phyloP scores from a whole-genome alignment of 495 filamentous ascomycete genomes.

The Bombardia bombarda region DNA sequence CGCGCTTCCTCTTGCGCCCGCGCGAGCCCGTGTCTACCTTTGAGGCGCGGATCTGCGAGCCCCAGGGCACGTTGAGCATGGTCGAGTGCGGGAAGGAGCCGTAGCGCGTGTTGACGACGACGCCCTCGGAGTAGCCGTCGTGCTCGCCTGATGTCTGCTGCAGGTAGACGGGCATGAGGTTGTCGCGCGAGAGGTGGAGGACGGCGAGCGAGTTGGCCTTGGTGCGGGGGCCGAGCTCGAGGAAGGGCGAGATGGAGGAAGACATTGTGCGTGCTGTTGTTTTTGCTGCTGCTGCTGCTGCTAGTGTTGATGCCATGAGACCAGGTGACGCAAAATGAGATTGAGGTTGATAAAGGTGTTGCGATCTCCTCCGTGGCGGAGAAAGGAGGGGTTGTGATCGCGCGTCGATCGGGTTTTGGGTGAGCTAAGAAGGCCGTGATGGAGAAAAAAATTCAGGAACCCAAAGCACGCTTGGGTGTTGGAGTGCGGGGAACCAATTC shows the following conservation, averaged over 20 bases:
- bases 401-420: not conserved
- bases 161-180: slow-evolving; percentile 67
- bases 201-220: slow-evolving; percentile 56
- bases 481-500: not conserved
- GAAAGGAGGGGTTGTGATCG: no score
- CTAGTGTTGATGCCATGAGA: no score
- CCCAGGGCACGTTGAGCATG: slow-evolving; percentile 75
- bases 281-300: no score
- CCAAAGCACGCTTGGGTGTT: not conserved
- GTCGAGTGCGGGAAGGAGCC: slow-evolving; percentile 92
- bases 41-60: slow-evolving; percentile 83
- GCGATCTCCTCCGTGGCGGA: no score
- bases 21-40: slow-evolving; percentile 80
- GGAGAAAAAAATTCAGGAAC: not conserved
- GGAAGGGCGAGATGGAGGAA: slow-evolving; percentile 64
- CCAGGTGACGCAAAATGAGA: no score
- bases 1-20: slow-evolving; percentile 48
- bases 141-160: slow-evolving; percentile 48
- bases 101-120: slow-evolving; percentile 86
- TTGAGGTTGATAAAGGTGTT: no score
- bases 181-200: slow-evolving; percentile 78
- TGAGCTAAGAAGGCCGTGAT: not conserved
- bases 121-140: slow-evolving; percentile 70
- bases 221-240: slow-evolving; percentile 53
- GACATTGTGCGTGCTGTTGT: no score